Percentiles rank a stretch among this genome's conserved stretches.
Evolutionary conservation across 2,329 filamentous ascomycete species (phyloP).

Genomic region (Penicillium olsonii): DNA sequence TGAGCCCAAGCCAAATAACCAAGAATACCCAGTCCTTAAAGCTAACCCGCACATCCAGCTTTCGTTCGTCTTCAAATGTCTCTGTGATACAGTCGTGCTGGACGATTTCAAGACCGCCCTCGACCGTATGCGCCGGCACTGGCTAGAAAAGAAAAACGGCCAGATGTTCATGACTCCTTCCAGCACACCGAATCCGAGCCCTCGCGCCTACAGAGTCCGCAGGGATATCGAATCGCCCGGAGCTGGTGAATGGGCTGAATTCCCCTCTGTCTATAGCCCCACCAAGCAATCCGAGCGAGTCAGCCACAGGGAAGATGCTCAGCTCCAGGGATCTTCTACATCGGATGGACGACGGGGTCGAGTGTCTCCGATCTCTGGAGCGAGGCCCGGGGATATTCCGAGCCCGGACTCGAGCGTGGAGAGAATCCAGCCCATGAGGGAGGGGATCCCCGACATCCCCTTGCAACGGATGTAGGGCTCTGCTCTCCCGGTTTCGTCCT

Average conservation of each 20-base stretch:
- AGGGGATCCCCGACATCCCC: neutral
- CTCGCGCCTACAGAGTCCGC: neutral
- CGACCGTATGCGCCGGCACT: conserved; percentile 39
- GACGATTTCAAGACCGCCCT: conserved; percentile 68
- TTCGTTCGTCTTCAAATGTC: conserved; percentile 66
- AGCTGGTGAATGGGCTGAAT: neutral
- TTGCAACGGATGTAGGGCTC: neutral
- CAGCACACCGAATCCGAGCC: neutral
- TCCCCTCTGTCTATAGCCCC: neutral
- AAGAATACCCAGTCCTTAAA: neutral
- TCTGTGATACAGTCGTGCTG: conserved; percentile 66
- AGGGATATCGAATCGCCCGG: neutral
- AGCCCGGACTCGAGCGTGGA: neutral
- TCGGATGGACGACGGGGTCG: neutral
- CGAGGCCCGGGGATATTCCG: neutral
- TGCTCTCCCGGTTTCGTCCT: too few species aligned
- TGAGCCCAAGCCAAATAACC: conserved; percentile 10
- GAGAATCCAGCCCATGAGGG: neutral
- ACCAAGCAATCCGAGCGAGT: neutral
- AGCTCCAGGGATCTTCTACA: too few species aligned
- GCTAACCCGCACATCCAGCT: conserved; percentile 32
- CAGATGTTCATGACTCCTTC: conserved; percentile 14
- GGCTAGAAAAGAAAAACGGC: conserved; percentile 31
- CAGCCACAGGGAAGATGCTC: conserved; percentile 1
- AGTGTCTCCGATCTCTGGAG: too few species aligned